Evolutionary conservation across 1,284 basidiomycete genomes (phyloP).

Genomic region (Malassezia slooffiae): DNA sequence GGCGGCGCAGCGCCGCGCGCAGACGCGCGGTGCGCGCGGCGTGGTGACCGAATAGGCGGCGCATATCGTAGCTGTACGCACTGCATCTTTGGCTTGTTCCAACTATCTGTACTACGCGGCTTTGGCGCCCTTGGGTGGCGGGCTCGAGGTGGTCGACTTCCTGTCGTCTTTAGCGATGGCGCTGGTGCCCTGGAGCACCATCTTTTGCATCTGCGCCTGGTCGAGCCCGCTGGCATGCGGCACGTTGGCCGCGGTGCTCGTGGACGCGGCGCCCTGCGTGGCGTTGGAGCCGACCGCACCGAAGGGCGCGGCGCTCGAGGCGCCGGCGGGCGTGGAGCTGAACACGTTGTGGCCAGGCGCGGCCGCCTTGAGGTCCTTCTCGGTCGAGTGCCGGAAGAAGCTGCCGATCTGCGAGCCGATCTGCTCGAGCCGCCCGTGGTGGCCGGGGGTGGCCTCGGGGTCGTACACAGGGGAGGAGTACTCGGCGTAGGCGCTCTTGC

Average conservation of each 20-base stretch:
- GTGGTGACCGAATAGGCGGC: neutral
- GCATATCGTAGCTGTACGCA: neutral
- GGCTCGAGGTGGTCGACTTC: too few species aligned
- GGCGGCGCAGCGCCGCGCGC: slow-evolving; percentile 2
- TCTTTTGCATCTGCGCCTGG: slow-evolving; percentile 10
- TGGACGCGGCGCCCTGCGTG: neutral
- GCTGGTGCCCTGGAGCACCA: slow-evolving; percentile 10
- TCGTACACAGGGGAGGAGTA: slow-evolving; percentile 22
- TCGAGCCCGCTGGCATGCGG: slow-evolving; percentile 10
- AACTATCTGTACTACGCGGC: too few species aligned
- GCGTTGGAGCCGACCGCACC: neutral
- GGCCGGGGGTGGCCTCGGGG: too few species aligned
- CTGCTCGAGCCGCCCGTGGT: too few species aligned
- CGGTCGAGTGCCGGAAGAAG: too few species aligned
- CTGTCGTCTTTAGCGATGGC: neutral
- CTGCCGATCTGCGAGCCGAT: too few species aligned
- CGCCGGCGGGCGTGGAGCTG: too few species aligned
- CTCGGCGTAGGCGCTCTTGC: slow-evolving; percentile 19
- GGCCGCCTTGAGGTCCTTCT: too few species aligned
- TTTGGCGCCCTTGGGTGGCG: too few species aligned
- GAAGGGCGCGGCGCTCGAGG: neutral
- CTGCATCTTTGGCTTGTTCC: too few species aligned
- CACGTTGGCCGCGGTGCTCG: neutral
- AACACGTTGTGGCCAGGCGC: too few species aligned
- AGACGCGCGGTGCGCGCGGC: neutral